Evolutionary conservation across 495 filamentous ascomycete genomes (phyloP), one percentile per base, ranked within the genome.

Genomic region (Hypomontagnella monticulosa): DNA sequence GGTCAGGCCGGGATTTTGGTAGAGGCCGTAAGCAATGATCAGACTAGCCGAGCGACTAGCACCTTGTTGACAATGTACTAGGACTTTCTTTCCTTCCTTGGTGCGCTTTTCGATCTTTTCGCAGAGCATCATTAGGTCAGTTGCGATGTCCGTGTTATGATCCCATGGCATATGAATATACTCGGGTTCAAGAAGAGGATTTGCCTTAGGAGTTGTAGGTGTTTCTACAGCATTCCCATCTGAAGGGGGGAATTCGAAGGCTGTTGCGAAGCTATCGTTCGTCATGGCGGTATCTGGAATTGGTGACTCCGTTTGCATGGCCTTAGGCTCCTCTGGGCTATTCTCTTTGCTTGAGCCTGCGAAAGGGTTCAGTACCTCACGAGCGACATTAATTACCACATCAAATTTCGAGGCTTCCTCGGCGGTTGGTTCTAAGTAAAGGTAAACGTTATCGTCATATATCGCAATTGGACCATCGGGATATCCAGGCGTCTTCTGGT

Each of bases 131-230:
- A 89, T 87, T 27, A 99, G 77, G 71, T 98, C 95, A 18, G 90
- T 87, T 12, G 93, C 86, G 60, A 99, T 97, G 61, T 97, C 92
- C 0, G 94, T 97, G 70, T 98, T 97, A 76, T 99, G 95, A 65
- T 99, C 96, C 95, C 95, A 99, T 2, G 87, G 89, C 44, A 99
- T 90, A 72, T 99, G 95, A 49, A 98, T 88, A 72, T 99, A 99
- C 74, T 99, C 95, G 1, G 95, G 95, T 19, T 86, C 77, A 12
- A 80, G 76, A 38, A 78, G 79, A 19, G 75, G n/a, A 69, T 79
- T 71, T 4, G 76, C 78, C 55, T 84, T 88, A 2, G 90, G 89
- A 1, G 87, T 89, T 8, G 83, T 84, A 4, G 85, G 84, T 51
- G 72, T 82, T 66, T 77, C 78, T 59, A 55, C 70, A 32, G 41